Evolutionary conservation across 805 yeast species (phyloP).

Genomic region (Metschnikowia rubicola): DNA sequence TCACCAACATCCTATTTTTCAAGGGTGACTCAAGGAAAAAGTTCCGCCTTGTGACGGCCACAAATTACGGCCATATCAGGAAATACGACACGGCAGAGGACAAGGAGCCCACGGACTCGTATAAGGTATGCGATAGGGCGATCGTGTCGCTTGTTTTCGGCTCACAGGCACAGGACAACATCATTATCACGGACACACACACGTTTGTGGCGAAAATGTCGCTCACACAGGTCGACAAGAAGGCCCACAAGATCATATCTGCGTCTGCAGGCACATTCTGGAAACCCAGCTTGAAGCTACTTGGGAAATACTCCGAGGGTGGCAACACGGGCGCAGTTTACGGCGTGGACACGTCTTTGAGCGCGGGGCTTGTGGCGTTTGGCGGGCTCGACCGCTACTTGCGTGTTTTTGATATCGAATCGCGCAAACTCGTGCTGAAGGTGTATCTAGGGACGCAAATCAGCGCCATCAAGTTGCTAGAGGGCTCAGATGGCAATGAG

Average conservation of each 20-base stretch:
- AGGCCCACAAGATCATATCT: slow-evolving; percentile 34
- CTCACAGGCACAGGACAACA: slow-evolving; percentile 32
- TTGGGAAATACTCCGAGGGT: slow-evolving; percentile 59
- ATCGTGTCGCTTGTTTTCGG: slow-evolving; percentile 41
- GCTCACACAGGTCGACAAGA: slow-evolving; percentile 31
- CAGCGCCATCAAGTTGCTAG: slow-evolving; percentile 48
- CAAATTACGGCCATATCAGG: slow-evolving; percentile 74
- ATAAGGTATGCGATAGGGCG: slow-evolving; percentile 54
- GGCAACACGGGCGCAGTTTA: slow-evolving; percentile 69
- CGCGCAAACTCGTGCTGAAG: slow-evolving; percentile 62
- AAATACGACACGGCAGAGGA: slow-evolving; percentile 67
- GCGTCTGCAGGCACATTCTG: slow-evolving; percentile 46
- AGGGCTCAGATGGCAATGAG: slow-evolving; percentile 32
- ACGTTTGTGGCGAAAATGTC: slow-evolving; percentile 56
- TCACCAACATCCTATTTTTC: slow-evolving; percentile 53
- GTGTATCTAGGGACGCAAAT: slow-evolving; percentile 76
- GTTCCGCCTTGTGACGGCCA: slow-evolving; percentile 60
- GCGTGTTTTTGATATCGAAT: slow-evolving; percentile 63
- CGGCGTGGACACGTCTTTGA: slow-evolving; percentile 46
- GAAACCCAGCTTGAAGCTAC: slow-evolving; percentile 46
- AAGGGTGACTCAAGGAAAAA: slow-evolving; percentile 29
- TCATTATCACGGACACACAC: slow-evolving; percentile 71
- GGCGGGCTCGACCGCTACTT: slow-evolving; percentile 90
- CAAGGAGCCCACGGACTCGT: slow-evolving; percentile 60
- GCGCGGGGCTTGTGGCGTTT: slow-evolving; percentile 51